These are phyloP conservation scores for Umbelopsis sp. DNA, from an alignment of 192 early-diverging fungal genomes.

Conservation along the genomic window DNA sequence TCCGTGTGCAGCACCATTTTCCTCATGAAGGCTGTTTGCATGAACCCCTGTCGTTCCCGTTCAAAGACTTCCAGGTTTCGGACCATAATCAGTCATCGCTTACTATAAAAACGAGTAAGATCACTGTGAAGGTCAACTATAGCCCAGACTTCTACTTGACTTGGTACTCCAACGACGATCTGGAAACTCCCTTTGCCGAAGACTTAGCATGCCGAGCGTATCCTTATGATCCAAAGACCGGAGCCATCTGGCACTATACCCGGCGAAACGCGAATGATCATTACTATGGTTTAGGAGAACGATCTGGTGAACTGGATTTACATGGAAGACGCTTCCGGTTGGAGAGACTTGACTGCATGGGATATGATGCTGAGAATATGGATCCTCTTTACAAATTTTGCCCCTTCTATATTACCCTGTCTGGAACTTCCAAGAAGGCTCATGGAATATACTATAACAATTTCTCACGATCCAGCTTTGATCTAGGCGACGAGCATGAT, in stretches of 20 bases:
- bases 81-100: not conserved
- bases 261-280: slow-evolving; percentile 21
- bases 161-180: slow-evolving; percentile 11
- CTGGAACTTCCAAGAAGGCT: slow-evolving; percentile 24
- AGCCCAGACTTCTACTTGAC: slow-evolving; percentile 1
- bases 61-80: not conserved
- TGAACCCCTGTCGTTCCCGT: not conserved
- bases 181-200: slow-evolving; percentile 39
- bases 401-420: slow-evolving; percentile 53
- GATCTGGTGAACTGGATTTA: slow-evolving; percentile 43
- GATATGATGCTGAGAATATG: slow-evolving; percentile 52
- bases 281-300: slow-evolving; percentile 60
- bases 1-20: slow-evolving; percentile 16
- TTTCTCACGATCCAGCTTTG: slow-evolving; percentile 44
- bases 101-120: slow-evolving; percentile 1
- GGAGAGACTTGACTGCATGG: slow-evolving; percentile 55
- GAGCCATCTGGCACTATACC: slow-evolving; percentile 46
- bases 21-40: slow-evolving; percentile 4
- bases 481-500: slow-evolving; percentile 50
- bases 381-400: slow-evolving; percentile 66
- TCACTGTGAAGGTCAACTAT: slow-evolving; percentile 6
- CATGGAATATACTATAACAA: slow-evolving; percentile 62
- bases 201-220: slow-evolving; percentile 55
- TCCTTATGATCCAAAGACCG: slow-evolving; percentile 31
- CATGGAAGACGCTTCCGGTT: slow-evolving; percentile 51